phyloP scores from a whole-genome alignment of 2,329 filamentous ascomycete species.

The Purpureocillium takamizusanense region DNA sequence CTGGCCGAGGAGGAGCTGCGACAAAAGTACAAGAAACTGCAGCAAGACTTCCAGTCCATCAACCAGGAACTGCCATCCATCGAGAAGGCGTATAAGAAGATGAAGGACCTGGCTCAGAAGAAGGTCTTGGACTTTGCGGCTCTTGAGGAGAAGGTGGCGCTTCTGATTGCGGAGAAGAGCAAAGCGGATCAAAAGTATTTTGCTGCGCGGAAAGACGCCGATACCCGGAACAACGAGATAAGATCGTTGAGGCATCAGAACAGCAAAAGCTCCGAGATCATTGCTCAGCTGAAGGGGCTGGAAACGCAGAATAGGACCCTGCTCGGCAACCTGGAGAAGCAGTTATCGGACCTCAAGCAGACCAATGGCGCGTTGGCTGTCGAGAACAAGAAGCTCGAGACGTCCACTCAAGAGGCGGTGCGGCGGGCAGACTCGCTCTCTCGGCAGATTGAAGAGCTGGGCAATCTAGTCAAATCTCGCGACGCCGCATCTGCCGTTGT shows the following conservation, averaged over 20 bases:
- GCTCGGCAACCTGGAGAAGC: constrained; percentile 81
- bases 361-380: constrained; percentile 60
- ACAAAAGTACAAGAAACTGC: constrained; percentile 62
- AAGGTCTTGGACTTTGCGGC: constrained; percentile 71
- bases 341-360: constrained; percentile 74
- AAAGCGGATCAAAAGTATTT: constrained; percentile 99
- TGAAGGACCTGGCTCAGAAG: constrained; percentile 73
- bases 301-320: constrained; percentile 70
- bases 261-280: constrained; percentile 84
- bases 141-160: constrained; percentile 68
- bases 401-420: constrained; percentile 58
- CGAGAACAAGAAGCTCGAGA: constrained; percentile 70
- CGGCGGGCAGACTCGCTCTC: constrained; percentile 64
- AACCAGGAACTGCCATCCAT: constrained; percentile 83
- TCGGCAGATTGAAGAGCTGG: constrained; percentile 69
- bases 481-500: constrained; percentile 49
- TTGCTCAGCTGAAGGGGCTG: constrained; percentile 84
- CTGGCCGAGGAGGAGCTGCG: constrained; percentile 64
- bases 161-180: constrained; percentile 77
- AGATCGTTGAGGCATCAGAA: constrained; percentile 73
- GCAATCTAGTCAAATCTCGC: constrained; percentile 63
- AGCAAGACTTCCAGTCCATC: constrained; percentile 73
- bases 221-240: constrained; percentile 74
- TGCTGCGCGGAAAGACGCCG: constrained; percentile 87
- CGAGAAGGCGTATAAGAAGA: constrained; percentile 84